A percentile compares a stretch with the other conserved stretches of the same genome.
phyloP scores from a whole-genome alignment of 2,329 filamentous ascomycete species.

The Phaeosphaeriaceae sp. region DNA sequence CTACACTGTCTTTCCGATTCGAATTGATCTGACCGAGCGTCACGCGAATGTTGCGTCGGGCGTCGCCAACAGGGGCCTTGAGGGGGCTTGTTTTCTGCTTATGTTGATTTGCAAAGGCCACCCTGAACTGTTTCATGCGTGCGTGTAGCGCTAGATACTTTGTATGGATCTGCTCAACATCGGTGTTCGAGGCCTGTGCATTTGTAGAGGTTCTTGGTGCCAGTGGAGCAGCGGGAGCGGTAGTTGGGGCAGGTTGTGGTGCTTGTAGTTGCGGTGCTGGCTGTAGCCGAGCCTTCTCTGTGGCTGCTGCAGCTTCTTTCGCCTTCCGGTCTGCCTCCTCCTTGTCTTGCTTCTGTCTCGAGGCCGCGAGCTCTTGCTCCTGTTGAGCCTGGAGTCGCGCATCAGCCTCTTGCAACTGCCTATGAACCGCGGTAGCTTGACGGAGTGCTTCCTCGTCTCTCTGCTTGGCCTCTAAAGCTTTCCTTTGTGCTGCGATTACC shows the following conservation, averaged over 20 bases:
- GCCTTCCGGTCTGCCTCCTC: constrained; percentile 39
- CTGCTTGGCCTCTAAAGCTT: constrained; percentile 41
- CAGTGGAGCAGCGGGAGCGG: constrained; percentile 3
- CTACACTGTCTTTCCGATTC: constrained; percentile 33
- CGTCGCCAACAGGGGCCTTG: constrained; percentile 38
- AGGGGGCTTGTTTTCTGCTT: constrained; percentile 32
- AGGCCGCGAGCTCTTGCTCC: constrained; percentile 37
- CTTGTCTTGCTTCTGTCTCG: constrained; percentile 35
- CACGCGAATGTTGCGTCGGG: constrained; percentile 39
- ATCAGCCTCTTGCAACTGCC: constrained; percentile 38
- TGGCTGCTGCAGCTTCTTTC: constrained; percentile 33
- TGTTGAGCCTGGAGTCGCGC: constrained; percentile 39
- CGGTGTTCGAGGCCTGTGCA: constrained; percentile 17
- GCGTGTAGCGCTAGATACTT: constrained; percentile 46
- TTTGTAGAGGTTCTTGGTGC: constrained; percentile 1
- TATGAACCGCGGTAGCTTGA: constrained; percentile 35
- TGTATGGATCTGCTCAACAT: constrained; percentile 38
- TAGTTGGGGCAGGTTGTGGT: constrained; percentile 10
- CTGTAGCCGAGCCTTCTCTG: constrained; percentile 29
- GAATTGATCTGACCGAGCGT: constrained; percentile 45
- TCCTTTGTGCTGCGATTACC: constrained; percentile 44
- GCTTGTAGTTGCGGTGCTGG: constrained; percentile 21
- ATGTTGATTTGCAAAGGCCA: constrained; percentile 32
- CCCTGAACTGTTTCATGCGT: constrained; percentile 46
- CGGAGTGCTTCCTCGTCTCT: constrained; percentile 41